phyloP scores from a whole-genome alignment of 768 basidiomycete species.

The Porpolomopsis calyptriformis region DNA sequence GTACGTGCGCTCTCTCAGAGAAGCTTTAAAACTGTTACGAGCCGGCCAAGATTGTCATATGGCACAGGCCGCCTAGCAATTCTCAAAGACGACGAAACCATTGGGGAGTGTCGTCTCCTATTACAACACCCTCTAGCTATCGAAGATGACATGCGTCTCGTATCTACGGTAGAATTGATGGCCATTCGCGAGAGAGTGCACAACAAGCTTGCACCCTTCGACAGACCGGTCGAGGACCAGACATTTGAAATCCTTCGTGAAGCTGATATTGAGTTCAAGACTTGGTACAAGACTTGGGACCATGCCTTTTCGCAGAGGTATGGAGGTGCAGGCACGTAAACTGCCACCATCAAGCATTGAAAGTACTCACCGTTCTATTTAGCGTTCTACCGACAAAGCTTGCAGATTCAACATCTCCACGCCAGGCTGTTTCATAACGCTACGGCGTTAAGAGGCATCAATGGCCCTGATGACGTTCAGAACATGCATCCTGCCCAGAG shows the following conservation, averaged over 20 bases:
- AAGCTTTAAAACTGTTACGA: neutral
- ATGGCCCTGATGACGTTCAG: constrained; percentile 76
- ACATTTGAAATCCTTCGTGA: constrained; percentile 63
- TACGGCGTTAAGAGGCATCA: constrained; percentile 72
- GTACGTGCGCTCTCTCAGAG: constrained; percentile 33
- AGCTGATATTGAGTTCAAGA: constrained; percentile 68
- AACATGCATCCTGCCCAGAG: constrained; percentile 72
- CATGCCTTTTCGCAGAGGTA: constrained; percentile 71
- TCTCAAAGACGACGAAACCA: constrained; percentile 86
- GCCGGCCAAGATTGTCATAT: constrained; percentile 67
- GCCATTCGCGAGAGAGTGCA: constrained; percentile 79
- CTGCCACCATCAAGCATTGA: neutral
- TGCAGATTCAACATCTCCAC: constrained; percentile 80
- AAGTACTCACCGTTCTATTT: too few species aligned
- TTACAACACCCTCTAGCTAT: constrained; percentile 82
- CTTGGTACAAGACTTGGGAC: constrained; percentile 80
- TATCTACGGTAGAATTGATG: constrained; percentile 91
- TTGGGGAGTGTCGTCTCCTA: constrained; percentile 67
- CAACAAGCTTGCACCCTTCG: constrained; percentile 70
- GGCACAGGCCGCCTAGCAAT: constrained; percentile 92
- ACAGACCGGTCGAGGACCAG: constrained; percentile 59
- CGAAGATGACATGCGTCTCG: constrained; percentile 88
- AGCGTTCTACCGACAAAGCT: constrained; percentile 84
- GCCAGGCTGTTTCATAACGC: constrained; percentile 81
- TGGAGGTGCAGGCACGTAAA: constrained; percentile 59